These are phyloP conservation scores for Echeveria elegans DNA, from an alignment of 164 flowering plant genomes.

Conservation along the genomic window DNA sequence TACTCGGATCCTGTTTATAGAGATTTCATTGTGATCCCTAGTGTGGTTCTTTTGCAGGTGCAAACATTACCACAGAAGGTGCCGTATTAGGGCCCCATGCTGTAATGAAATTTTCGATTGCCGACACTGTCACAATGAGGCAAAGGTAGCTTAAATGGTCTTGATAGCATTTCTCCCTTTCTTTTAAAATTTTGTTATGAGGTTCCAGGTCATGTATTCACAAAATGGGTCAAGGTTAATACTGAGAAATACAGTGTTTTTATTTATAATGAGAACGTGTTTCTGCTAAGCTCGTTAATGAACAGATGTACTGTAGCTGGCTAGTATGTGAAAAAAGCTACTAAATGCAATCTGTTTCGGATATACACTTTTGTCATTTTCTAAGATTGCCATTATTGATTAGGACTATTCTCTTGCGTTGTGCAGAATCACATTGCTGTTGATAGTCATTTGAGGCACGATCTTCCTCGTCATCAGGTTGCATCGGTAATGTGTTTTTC, in stretches of 20 bases:
- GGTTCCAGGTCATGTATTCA: neutral
- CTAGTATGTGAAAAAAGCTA: neutral
- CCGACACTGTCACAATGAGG: conserved; percentile 82
- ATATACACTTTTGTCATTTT: neutral
- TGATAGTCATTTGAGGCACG: conserved; percentile 54
- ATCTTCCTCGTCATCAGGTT: conserved; percentile 75
- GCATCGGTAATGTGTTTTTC: conserved; percentile 34
- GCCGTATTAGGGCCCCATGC: conserved; percentile 82
- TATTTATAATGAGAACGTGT: neutral
- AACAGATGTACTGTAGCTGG: neutral
- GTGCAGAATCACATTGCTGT: conserved; percentile 58
- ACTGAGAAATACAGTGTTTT: neutral
- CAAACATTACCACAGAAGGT: conserved; percentile 66
- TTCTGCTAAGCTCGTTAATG: neutral
- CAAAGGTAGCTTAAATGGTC: conserved; percentile 35
- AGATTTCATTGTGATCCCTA: neutral
- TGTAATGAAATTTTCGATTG: conserved; percentile 85
- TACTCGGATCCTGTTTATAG: neutral
- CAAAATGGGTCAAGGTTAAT: neutral
- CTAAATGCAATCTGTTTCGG: neutral
- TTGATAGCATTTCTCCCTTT: neutral
- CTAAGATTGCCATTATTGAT: neutral
- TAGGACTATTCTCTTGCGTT: neutral
- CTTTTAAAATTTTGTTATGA: neutral
- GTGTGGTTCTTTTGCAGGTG: conserved; percentile 36